Base-by-base conservation (phyloP, 257 asterid species). In the Anisodus tanguticus region DNA sequence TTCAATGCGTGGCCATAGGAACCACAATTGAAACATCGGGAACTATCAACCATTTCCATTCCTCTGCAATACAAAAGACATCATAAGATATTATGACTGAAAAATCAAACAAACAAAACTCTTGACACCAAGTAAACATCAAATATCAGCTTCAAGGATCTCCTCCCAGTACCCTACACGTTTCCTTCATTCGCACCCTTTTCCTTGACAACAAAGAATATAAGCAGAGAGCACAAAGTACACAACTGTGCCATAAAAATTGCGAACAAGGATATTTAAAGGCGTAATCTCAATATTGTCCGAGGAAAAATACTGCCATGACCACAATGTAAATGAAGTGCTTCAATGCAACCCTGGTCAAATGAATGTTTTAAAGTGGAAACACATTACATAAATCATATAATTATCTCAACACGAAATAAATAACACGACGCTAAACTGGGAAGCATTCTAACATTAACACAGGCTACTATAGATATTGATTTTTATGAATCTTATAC, bases 11-110 rank as follows among this genome's bases (percentile, higher is more conserved):
- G 99, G 91, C 89, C 88, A 90, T 95, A 97, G 3, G 98, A 95
- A 85, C 94, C 92, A 91, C 99, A 97, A 86, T 97, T 97, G 88
- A 97, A 97, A 88, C 99, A 97, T 67, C 99, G 98, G 62, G 97
- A 92, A 47, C 90, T 86, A 71, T 90, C 94, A 82, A 88, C 86
- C 54, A 82, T 83, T 77, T 91, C 96, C 84, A 78, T 55, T 71
- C 87, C 89, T 84, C 97, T 95, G 95, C 92, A 70, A 51, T 67
- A 82, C 47, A 87, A 80, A 85, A 85, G 82, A 87, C 83, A 76
- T 81, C 58, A 82, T 87, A 84, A 86, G 85, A 43, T 17, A 71
- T 31, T 49, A 71, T 53, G 68, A 60, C 80, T 22, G 39, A 49
- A 47, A 41, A 49, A 74, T 49, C 43, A 72, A 22, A 66, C 51